phyloP scores from a whole-genome alignment of 352 stramenopile genomes.

The Halophytophthora batemanensis region DNA sequence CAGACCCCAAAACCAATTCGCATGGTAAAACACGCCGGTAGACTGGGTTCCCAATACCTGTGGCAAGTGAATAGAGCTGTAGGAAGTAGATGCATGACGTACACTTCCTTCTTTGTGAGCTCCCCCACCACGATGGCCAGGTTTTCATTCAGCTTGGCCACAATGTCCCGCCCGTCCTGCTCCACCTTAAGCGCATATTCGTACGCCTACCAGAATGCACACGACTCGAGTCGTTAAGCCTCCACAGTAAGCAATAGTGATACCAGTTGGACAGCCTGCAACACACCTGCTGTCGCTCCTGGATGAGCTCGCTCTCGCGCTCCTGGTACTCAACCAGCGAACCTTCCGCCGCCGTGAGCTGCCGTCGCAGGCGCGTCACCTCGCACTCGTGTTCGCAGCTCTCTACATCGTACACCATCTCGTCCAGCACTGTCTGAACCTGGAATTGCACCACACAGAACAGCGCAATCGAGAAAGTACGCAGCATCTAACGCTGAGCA shows the following conservation, averaged over 20 bases:
- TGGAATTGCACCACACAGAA: constrained; percentile 8
- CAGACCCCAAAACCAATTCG: background rate
- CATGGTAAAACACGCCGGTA: background rate
- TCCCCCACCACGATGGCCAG: constrained; percentile 50
- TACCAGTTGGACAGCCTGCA: too few species aligned
- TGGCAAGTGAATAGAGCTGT: background rate
- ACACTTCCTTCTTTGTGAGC: constrained; percentile 65
- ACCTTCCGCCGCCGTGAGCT: constrained; percentile 33
- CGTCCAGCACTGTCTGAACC: constrained; percentile 65
- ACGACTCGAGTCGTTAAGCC: background rate
- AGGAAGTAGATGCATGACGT: constrained; percentile 6
- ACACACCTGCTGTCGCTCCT: constrained; percentile 57
- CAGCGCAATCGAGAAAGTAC: too few species aligned
- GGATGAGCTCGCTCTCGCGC: constrained; percentile 57
- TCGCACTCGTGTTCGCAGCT: constrained; percentile 59
- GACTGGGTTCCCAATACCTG: too few species aligned
- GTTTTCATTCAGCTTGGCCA: constrained; percentile 45
- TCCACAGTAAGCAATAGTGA: too few species aligned
- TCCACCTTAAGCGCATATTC: constrained; percentile 52
- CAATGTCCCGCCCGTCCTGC: constrained; percentile 38
- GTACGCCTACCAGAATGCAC: constrained; percentile 37
- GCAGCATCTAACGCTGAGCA: too few species aligned
- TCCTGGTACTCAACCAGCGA: constrained; percentile 46
- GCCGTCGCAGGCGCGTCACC: constrained; percentile 25
- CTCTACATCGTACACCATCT: constrained; percentile 86